phyloP scores from a whole-genome alignment of 2,329 filamentous ascomycete genomes.

The Cladosporium sp. region DNA sequence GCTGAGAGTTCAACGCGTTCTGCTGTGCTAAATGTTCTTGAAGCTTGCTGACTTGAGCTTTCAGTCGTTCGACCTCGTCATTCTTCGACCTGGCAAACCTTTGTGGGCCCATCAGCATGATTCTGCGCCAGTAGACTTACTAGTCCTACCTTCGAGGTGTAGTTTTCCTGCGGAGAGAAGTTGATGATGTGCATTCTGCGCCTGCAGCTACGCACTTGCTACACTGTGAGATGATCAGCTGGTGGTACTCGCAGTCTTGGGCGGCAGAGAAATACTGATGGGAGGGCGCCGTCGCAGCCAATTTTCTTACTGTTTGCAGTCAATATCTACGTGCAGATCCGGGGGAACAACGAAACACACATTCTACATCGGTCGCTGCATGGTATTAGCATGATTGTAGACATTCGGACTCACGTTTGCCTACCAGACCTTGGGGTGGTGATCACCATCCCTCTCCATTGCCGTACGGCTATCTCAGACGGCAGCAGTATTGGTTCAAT shows the following conservation, averaged over 20 bases:
- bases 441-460: too few relatives aligned
- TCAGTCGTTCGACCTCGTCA: neutral
- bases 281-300: neutral
- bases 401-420: too few relatives aligned
- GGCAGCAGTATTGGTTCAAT: too few relatives aligned
- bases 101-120: too few relatives aligned
- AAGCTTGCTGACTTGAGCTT: neutral
- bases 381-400: neutral
- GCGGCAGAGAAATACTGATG: neutral
- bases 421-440: too few relatives aligned
- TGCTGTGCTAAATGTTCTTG: too few relatives aligned
- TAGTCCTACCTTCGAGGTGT: neutral
- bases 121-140: too few relatives aligned
- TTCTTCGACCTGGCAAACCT: neutral
- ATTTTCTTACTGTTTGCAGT: neutral
- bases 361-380: neutral
- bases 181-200: neutral
- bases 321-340: too few relatives aligned
- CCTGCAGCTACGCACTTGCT: neutral
- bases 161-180: neutral
- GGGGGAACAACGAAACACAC: neutral
- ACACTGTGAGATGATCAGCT: neutral
- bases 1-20: too few relatives aligned
- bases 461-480: too few relatives aligned
- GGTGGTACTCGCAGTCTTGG: neutral